Evolutionary conservation across 1,284 basidiomycete genomes (phyloP), one percentile per base, ranked within the genome.

Genomic region (Ustilago shanxiensis): DNA sequence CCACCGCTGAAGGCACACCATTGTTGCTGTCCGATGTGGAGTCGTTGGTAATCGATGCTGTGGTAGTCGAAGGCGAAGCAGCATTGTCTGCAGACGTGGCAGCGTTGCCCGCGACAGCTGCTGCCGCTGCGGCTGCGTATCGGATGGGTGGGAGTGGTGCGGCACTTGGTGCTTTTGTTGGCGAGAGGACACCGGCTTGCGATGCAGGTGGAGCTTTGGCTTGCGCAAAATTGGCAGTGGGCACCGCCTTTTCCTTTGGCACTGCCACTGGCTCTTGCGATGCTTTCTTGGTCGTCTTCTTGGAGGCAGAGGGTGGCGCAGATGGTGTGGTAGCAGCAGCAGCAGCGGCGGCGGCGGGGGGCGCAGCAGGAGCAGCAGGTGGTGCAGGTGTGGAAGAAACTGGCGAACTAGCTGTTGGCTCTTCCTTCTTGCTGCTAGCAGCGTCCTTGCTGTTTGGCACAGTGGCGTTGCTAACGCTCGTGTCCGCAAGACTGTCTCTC

Each of bases 81-180:
- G 69, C 55, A n/a, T 55, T 18, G 16, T 66, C 55, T 20, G 66
- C 63, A 2, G 66, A 61, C 14, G 77, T 76, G 55, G 66, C 68
- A 1, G 73, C 68, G n/a, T 61, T 68, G 1, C 52, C 53, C 26
- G 79, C 73, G 0, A 83, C 79, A 0, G 93, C 93, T 0, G 94
- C 94, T 0, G 94, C 95, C 2, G 95, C 95, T 0, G 94, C 95
- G 9, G 94, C 91, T 35, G 95, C 93, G 83, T 98, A 98, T 56
- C 93, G 90, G 83, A 96, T 94, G 1, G 90, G 89, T 28, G 94
- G 92, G 13, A 85, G 75, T 50, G 80, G 71, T n/a, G 84, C 79
- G 45, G 81, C 71, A 29, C 74, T 73, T 2, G 80, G 67, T 47
- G 80, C 73, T 35, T 80, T 81, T 18, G 83, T 68, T 26, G 79